A percentile compares a stretch with the other conserved stretches of the same genome.
These are phyloP conservation scores for Miscanthus lutarioriparius DNA, from an alignment of 176 grass and related monocot genomes.

Conservation along the genomic window DNA sequence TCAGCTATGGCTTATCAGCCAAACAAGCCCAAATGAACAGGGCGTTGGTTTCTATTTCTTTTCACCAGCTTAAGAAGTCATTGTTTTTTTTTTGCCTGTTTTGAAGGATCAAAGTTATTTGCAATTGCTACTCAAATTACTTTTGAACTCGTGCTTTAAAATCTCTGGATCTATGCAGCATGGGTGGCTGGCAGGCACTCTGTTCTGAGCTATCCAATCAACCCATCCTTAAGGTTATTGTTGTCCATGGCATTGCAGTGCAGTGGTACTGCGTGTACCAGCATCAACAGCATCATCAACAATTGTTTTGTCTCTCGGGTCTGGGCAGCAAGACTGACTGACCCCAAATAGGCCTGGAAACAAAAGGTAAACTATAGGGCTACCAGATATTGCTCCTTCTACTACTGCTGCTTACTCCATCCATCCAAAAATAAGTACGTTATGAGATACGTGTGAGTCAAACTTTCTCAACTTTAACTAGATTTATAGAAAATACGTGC, in stretches of 20 bases:
- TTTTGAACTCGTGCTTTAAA: conserved; percentile 1
- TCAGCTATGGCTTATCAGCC: too few species aligned
- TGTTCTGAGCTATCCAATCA: conserved; percentile 53
- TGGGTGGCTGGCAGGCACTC: conserved; percentile 23
- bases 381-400: conserved; percentile 26
- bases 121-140: conserved; percentile 1
- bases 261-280: conserved; percentile 37
- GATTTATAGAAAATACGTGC: too few species aligned
- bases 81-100: not conserved
- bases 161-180: conserved; percentile 34
- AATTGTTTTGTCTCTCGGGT: conserved; percentile 41
- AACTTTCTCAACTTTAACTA: too few species aligned
- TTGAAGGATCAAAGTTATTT: not conserved
- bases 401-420: too few species aligned
- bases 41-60: not conserved
- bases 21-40: too few species aligned
- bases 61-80: not conserved
- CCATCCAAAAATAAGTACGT: too few species aligned
- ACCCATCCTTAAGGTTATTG: conserved; percentile 39
- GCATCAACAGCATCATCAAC: conserved; percentile 21
- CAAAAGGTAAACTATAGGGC: conserved; percentile 36
- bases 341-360: conserved; percentile 37
- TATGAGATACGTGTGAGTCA: too few species aligned
- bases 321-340: conserved; percentile 14
- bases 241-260: conserved; percentile 36